Evolutionary conservation across 768 basidiomycete species (phyloP).

Genomic region (Aureoboletus auriporus): DNA sequence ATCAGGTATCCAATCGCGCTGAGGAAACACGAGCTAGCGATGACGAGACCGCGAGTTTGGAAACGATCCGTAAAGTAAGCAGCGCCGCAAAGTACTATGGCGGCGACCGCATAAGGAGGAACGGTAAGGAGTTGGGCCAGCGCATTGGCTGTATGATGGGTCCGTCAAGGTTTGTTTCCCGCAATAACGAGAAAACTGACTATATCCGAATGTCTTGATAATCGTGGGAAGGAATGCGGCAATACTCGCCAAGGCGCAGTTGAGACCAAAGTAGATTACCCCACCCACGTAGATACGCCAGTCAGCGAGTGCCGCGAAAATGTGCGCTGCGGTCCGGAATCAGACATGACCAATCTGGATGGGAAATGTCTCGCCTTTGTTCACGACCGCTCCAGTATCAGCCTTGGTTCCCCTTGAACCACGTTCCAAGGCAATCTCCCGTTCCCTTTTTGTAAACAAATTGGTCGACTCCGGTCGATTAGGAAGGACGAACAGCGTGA

Average conservation of each 20-base stretch:
- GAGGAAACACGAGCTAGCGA: slow-evolving; percentile 28
- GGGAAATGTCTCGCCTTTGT: slow-evolving; percentile 43
- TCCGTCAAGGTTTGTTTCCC: not conserved
- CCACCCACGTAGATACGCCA: slow-evolving; percentile 71
- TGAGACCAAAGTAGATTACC: slow-evolving; percentile 74
- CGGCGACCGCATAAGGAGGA: slow-evolving; percentile 73
- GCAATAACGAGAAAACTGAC: slow-evolving; percentile 37
- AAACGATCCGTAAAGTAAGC: slow-evolving; percentile 64
- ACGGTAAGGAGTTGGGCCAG: slow-evolving; percentile 72
- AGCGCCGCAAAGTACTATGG: slow-evolving; percentile 54
- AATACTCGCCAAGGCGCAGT: slow-evolving; percentile 73
- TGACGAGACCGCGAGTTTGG: slow-evolving; percentile 50
- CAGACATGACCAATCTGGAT: not conserved
- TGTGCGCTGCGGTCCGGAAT: slow-evolving; percentile 44
- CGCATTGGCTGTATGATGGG: slow-evolving; percentile 46
- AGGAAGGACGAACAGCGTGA: slow-evolving; percentile 56
- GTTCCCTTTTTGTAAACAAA: slow-evolving; percentile 47
- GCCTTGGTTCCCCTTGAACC: slow-evolving; percentile 64
- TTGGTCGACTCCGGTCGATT: slow-evolving; percentile 68
- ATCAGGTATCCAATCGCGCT: slow-evolving; percentile 52
- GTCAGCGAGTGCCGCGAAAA: slow-evolving; percentile 59
- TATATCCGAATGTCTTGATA: slow-evolving; percentile 66
- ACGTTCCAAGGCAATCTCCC: slow-evolving; percentile 60
- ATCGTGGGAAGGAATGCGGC: slow-evolving; percentile 84
- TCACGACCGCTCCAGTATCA: slow-evolving; percentile 61